Conservation (phyloP, 148 eudicot species). For the Diospyros lotus region DNA sequence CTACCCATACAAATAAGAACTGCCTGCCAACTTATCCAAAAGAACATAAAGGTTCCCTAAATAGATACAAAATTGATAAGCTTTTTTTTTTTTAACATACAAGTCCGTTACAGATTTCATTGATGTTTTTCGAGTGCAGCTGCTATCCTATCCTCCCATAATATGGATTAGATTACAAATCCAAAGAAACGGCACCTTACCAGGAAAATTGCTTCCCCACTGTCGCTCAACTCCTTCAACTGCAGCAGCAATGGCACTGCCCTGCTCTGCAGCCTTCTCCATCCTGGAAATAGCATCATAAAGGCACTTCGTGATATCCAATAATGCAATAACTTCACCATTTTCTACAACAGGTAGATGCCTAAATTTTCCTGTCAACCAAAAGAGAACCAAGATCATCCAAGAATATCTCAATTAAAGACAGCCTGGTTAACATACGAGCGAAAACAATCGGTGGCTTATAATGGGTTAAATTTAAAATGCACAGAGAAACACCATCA, state of each 20-base stretch:
- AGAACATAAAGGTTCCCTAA: no score
- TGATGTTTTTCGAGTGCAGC: no score
- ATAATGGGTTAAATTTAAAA: not conserved
- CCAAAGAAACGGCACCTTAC: constrained; percentile 32
- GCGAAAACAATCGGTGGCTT: not conserved
- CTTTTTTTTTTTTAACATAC: no score
- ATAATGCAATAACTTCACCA: constrained; percentile 91
- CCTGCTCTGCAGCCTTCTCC: constrained; percentile 99
- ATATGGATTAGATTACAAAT: no score
- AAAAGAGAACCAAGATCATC: constrained; percentile 4
- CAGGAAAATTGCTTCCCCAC: constrained; percentile 75
- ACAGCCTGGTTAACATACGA: not conserved
- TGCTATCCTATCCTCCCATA: no score
- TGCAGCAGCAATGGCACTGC: constrained; percentile 96
- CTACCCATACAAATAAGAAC: no score
- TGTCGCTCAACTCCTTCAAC: constrained; percentile 96
- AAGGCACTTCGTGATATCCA: constrained; percentile 96
- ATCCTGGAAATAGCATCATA: constrained; percentile 94
- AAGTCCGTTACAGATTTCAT: no score
- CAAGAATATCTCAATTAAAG: not conserved
- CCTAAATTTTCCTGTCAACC: constrained; percentile 75
- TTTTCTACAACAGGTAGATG: constrained; percentile 99
- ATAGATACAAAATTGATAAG: no score
- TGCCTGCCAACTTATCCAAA: no score
- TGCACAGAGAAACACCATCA: not conserved